Base-by-base conservation (phyloP, 2,329 filamentous ascomycete species). In the Amphichorda felina region DNA sequence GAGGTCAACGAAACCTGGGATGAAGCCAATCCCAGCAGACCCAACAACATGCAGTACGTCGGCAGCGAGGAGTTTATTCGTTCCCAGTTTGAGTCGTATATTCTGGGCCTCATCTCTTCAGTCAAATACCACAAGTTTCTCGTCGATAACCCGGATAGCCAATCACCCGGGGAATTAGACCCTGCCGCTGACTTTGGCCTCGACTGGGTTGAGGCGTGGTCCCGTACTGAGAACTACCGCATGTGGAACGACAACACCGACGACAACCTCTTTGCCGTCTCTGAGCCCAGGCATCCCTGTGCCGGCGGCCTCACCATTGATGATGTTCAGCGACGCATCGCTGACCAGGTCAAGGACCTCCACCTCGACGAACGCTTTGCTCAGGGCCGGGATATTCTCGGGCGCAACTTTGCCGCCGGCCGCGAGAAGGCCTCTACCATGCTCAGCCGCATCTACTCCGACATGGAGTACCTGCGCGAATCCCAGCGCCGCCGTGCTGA, bases 31-130 rank as follows among this genome's bases (percentile, higher is more conserved):
- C 91, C 91, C 0, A 75, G 77, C 42, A 72, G 84, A 33, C 91
- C 91, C n/a, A 95, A 87, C 50, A 94, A 86, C 2, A 80, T 95
- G 66, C 88, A 88, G 21, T 98, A 95, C 50, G 79, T 86, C 26
- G 91, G 91, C 21, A 95, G 87, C 42, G 91, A 98, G 60, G 91
- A 96, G 54, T 95, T 95, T 50, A 98, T 98, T 47, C 77, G 91
- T 21, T 75, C 95, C 28, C 89, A 96, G 50, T 98, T 98, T 43
- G 91, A 98, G 59, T 88, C 95, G 50, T 98, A 98, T 52, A 72
- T 98, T 5, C 71, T 96, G 17, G 85, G 87, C 0, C 70, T 98
- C 42, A 75, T 96, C 30, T 84, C 88, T 0, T 78, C 84, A 1
- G 82, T 88, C 45, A 95, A 95, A 54, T 96, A 94, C 54, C 87